Conservation (phyloP, 2,329 filamentous ascomycete species). For the Trichoderma cornu-damae region DNA sequence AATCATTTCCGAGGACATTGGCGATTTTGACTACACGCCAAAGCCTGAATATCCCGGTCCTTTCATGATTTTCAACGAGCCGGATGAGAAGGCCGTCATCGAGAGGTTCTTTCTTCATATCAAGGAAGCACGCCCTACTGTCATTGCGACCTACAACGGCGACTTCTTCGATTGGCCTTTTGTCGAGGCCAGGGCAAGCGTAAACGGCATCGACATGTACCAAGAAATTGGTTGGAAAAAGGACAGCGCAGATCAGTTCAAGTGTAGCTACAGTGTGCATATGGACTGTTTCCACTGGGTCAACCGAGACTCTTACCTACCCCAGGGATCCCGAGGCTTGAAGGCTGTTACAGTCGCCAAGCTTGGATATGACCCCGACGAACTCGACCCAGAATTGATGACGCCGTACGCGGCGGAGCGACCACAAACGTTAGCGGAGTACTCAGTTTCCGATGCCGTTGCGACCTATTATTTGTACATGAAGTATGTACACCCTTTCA, state of each 20-base stretch:
- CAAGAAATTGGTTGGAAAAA: conserved; percentile 96
- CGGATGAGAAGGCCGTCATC: conserved; percentile 79
- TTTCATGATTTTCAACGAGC: conserved; percentile 98
- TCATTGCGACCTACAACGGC: conserved; percentile 99
- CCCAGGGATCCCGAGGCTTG: conserved; percentile 91
- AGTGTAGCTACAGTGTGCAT: conserved; percentile 91
- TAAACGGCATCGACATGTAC: conserved; percentile 98
- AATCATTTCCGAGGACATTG: conserved; percentile 94
- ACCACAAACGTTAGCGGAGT: conserved; percentile 91
- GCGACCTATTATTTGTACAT: conserved; percentile 99
- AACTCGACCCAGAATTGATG: conserved; percentile 96
- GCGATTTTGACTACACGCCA: conserved; percentile 96
- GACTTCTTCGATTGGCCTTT: conserved; percentile 99
- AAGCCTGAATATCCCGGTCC: conserved; percentile 92
- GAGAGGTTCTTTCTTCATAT: conserved; percentile 94
- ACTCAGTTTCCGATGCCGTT: conserved; percentile 97
- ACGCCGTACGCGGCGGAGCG: conserved; percentile 83
- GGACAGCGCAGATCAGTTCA: conserved; percentile 92
- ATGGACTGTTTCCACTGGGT: conserved; percentile 99
- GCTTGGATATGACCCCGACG: conserved; percentile 95
- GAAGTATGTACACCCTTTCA: conserved; percentile 99
- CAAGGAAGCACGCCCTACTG: conserved; percentile 88
- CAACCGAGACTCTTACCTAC: conserved; percentile 95
- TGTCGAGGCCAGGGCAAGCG: conserved; percentile 85
- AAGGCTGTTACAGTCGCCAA: conserved; percentile 98